A percentile compares a stretch with the other conserved stretches of the same genome.
Conservation (phyloP, 345 rosid species). For the Gossypium ekmanianum region DNA sequence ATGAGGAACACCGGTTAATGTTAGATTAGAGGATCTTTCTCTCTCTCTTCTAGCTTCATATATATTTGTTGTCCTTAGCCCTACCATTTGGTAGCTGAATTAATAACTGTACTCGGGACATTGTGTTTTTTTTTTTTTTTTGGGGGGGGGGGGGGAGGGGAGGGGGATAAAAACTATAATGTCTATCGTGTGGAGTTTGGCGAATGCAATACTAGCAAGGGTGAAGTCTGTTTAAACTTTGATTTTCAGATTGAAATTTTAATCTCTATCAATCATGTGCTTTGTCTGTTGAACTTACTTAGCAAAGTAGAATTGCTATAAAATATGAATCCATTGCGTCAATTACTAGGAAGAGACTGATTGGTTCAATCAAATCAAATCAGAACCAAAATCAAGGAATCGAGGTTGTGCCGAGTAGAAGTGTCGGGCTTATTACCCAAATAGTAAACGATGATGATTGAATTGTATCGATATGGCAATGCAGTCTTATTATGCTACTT, state of each 20-base stretch:
- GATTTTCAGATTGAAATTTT: neutral
- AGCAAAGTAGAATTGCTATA: neutral
- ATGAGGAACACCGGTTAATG: constrained; percentile 82
- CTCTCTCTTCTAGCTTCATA: neutral
- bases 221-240: neutral
- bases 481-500: too few relatives aligned
- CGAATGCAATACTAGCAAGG: neutral
- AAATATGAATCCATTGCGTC: neutral
- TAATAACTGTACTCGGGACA: neutral
- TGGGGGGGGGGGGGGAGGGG: too few relatives aligned
- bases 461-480: too few relatives aligned
- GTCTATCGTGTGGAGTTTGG: neutral
- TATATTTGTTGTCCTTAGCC: neutral
- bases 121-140: neutral
- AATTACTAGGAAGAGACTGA: too few relatives aligned
- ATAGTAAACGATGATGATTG: too few relatives aligned
- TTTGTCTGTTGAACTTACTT: neutral
- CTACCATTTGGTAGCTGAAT: neutral
- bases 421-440: too few relatives aligned
- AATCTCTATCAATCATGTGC: neutral
- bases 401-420: too few relatives aligned
- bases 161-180: neutral
- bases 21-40: neutral
- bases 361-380: too few relatives aligned
- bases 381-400: too few relatives aligned